phyloP scores from a whole-genome alignment of 495 filamentous ascomycete species.

The Amphirosellinia nigrospora region DNA sequence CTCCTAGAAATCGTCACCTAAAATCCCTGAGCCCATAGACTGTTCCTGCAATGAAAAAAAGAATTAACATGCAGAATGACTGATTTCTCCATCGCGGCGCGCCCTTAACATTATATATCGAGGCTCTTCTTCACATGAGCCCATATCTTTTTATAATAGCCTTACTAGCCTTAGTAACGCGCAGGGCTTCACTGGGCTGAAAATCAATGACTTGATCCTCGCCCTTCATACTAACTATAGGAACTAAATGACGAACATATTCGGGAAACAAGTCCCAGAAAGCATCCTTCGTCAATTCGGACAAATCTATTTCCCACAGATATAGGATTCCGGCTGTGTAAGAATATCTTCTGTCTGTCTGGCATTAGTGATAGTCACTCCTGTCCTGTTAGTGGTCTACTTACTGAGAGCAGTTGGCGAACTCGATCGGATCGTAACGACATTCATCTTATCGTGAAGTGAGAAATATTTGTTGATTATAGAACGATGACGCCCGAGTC shows the following conservation, averaged over 20 bases:
- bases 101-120: not conserved
- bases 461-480: not conserved
- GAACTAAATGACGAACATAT: not conserved
- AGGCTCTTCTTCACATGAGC: not conserved
- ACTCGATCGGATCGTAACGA: not conserved
- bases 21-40: not conserved
- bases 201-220: not conserved
- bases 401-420: not conserved
- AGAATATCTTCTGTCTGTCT: not conserved
- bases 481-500: not conserved
- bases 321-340: not conserved
- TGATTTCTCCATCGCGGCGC: too few species aligned
- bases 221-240: not conserved
- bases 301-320: not conserved
- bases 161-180: not conserved
- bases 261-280: not conserved
- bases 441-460: not conserved
- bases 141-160: not conserved
- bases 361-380: not conserved
- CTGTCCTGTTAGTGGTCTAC: not conserved
- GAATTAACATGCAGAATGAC: not conserved
- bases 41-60: not conserved
- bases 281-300: not conserved
- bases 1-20: not conserved
- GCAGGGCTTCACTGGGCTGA: not conserved